These are phyloP conservation scores for Russula compacta DNA, from an alignment of 768 basidiomycete species.

Conservation along the genomic window DNA sequence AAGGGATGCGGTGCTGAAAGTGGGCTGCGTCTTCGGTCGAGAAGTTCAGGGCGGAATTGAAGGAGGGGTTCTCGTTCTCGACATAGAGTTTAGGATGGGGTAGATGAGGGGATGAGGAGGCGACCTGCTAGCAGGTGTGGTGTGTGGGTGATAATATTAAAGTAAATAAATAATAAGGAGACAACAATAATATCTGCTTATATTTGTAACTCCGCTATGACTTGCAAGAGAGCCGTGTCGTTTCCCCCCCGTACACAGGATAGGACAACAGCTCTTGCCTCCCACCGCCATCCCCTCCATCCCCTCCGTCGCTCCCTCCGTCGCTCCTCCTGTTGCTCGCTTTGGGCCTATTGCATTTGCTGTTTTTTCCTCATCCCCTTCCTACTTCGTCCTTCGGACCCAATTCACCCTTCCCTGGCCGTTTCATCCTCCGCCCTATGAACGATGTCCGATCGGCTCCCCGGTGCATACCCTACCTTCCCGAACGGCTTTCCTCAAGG, in stretches of 20 bases:
- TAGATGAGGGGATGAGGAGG: not conserved
- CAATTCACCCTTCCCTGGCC: constrained; percentile 7
- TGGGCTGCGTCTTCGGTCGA: not conserved
- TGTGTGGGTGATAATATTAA: not conserved
- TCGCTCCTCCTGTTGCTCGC: constrained; percentile 9
- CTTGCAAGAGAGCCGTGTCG: constrained; percentile 17
- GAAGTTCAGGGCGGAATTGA: not conserved
- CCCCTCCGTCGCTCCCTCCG: constrained; percentile 13
- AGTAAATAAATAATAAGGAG: constrained; percentile 4
- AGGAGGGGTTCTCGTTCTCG: not conserved
- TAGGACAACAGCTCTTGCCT: constrained; percentile 21
- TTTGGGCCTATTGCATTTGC: not conserved
- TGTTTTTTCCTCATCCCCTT: not conserved
- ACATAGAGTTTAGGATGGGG: not conserved
- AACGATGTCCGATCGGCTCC: constrained; percentile 21
- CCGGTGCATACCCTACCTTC: constrained; percentile 15
- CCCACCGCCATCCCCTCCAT: constrained; percentile 22
- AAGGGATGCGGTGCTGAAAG: not conserved
- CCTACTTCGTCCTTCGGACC: not conserved
- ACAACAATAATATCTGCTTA: not conserved
- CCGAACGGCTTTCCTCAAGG: constrained; percentile 14
- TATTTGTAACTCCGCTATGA: constrained; percentile 19
- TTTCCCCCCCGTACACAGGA: constrained; percentile 6
- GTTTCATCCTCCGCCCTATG: constrained; percentile 16
- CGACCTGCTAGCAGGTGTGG: not conserved